A percentile compares a stretch with the other conserved stretches of the same genome.
These are phyloP conservation scores for Wickerhamiella bombiphila DNA, from an alignment of 805 yeast genomes.

Conservation along the genomic window DNA sequence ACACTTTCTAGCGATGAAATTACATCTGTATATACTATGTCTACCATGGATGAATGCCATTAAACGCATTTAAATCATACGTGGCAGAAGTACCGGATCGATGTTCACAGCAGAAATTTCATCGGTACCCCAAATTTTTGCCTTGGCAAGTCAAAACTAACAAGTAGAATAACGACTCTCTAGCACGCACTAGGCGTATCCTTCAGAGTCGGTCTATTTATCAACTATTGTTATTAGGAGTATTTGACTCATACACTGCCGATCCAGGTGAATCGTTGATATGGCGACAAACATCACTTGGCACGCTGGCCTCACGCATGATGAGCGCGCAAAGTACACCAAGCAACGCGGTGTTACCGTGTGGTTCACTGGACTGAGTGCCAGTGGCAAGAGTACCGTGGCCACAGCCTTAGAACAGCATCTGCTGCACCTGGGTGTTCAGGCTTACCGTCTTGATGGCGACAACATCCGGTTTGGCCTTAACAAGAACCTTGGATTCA, in stretches of 20 bases:
- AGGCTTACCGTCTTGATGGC: constrained; percentile 78
- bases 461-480: constrained; percentile 90
- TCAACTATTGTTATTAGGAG: background rate
- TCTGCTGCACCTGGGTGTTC: constrained; percentile 50
- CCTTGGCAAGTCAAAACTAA: too few species aligned
- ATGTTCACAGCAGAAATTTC: too few species aligned
- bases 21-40: too few species aligned
- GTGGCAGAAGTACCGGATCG: too few species aligned
- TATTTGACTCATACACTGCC: background rate
- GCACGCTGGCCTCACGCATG: constrained; percentile 81
- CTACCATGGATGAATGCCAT: too few species aligned
- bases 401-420: constrained; percentile 88
- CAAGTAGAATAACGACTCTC: too few species aligned
- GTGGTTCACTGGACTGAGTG: constrained; percentile 93
- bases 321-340: constrained; percentile 56
- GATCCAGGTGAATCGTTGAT: too few species aligned
- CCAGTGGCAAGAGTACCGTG: constrained; percentile 88
- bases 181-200: too few species aligned
- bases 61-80: too few species aligned
- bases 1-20: too few species aligned
- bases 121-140: too few species aligned
- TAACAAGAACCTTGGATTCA: constrained; percentile 87
- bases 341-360: constrained; percentile 79
- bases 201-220: too few species aligned
- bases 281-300: constrained; percentile 97